Percentiles rank a stretch among this genome's conserved stretches.
These are phyloP conservation scores for Rhizodiscina lignyota DNA, from an alignment of 495 filamentous ascomycete species.

Conservation along the genomic window DNA sequence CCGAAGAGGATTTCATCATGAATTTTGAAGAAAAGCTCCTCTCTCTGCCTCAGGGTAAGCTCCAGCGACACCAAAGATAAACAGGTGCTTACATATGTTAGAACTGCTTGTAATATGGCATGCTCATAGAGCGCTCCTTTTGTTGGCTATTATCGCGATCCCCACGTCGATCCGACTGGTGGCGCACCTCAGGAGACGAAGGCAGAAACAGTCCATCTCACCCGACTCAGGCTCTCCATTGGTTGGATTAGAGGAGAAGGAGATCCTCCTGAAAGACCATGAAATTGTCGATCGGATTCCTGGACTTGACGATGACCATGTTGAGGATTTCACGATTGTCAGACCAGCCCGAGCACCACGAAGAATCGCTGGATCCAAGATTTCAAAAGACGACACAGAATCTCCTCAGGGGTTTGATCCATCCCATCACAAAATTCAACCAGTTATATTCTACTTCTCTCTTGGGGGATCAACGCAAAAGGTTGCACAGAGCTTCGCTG, in stretches of 20 bases:
- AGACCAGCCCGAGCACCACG: too few relatives aligned
- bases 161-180: background rate
- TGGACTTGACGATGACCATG: slow-evolving; percentile 8
- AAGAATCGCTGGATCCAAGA: too few relatives aligned
- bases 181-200: background rate
- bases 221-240: slow-evolving; percentile 2
- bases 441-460: slow-evolving; percentile 75
- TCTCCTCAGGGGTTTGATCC: slow-evolving; percentile 7
- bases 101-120: slow-evolving; percentile 3
- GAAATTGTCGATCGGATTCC: background rate
- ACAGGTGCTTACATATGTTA: too few relatives aligned
- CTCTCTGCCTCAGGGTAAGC: too few relatives aligned
- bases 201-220: background rate
- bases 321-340: slow-evolving; percentile 7
- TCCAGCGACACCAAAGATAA: too few relatives aligned
- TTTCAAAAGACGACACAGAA: too few relatives aligned
- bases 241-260: too few relatives aligned
- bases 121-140: slow-evolving; percentile 1
- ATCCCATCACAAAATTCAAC: slow-evolving; percentile 38
- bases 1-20: too few relatives aligned
- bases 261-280: too few relatives aligned
- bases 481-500: slow-evolving; percentile 39
- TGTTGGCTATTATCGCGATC: background rate
- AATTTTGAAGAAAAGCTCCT: too few relatives aligned
- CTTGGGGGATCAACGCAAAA: slow-evolving; percentile 65